phyloP scores from a whole-genome alignment of 1,284 basidiomycete species.

The Hymenochaete sp. region DNA sequence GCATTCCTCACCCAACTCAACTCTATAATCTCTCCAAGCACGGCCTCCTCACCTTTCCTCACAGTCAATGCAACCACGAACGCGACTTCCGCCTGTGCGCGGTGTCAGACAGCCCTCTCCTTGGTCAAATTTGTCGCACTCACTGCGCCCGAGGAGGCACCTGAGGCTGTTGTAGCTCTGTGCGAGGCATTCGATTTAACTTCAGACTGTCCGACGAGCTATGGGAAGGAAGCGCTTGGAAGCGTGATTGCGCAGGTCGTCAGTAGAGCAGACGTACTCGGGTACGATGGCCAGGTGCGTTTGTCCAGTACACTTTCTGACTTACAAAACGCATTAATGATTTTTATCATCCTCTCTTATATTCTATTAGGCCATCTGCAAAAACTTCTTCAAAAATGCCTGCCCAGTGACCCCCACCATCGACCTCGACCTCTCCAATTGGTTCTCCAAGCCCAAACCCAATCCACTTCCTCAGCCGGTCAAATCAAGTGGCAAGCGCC shows the following conservation, averaged over 20 bases:
- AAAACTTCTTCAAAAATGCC: conserved; percentile 41
- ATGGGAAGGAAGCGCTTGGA: conserved; percentile 42
- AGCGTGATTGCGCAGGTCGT: conserved; percentile 58
- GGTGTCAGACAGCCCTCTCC: conserved; percentile 56
- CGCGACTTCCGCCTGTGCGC: conserved; percentile 49
- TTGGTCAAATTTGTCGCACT: conserved; percentile 58
- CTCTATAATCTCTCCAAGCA: conserved; percentile 32
- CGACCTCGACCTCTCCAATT: conserved; percentile 44
- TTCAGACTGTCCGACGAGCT: conserved; percentile 41
- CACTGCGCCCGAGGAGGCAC: conserved; percentile 52
- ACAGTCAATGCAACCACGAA: too few relatives aligned
- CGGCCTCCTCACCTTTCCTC: conserved; percentile 41
- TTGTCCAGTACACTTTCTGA: conserved; percentile 1
- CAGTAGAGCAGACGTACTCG: conserved; percentile 55
- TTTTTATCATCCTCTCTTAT: conserved; percentile 1
- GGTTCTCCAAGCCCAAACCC: conserved; percentile 64
- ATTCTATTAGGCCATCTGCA: conserved; percentile 39
- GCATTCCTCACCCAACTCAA: conserved; percentile 47
- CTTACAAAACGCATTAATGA: conserved; percentile 12
- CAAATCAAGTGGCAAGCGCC: conserved; percentile 49
- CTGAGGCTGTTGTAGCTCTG: conserved; percentile 46
- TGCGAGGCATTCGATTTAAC: conserved; percentile 55
- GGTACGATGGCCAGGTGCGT: conserved; percentile 58
- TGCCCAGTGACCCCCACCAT: conserved; percentile 44
- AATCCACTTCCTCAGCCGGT: conserved; percentile 47